A percentile compares a stretch with the other conserved stretches of the same genome.
Evolutionary conservation across 495 filamentous ascomycete genomes (phyloP).

Genomic region (Podospora tetraspora): DNA sequence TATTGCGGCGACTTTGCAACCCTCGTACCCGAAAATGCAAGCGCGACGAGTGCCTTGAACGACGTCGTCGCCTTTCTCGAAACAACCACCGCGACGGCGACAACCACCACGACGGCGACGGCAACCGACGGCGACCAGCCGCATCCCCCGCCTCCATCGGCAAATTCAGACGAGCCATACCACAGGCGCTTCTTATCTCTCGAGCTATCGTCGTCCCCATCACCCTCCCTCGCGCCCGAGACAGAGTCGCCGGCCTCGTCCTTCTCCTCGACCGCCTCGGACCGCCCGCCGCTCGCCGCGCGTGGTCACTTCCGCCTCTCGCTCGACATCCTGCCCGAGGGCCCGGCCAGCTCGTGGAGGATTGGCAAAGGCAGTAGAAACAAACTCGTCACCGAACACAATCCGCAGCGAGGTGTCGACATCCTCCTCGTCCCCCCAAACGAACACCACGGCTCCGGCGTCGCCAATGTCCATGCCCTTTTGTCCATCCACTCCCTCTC

Average conservation of each 20-base stretch:
- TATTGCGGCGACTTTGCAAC: slow-evolving; percentile 8
- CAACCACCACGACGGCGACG: not conserved
- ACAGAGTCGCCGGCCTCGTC: not conserved
- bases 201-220: not conserved
- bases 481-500: slow-evolving; percentile 10
- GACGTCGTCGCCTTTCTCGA: slow-evolving; percentile 9
- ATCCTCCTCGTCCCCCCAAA: slow-evolving; percentile 8
- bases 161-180: slow-evolving; percentile 1
- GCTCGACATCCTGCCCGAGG: slow-evolving; percentile 7
- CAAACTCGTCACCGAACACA: not conserved
- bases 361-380: slow-evolving; percentile 7
- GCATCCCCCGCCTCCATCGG: not conserved
- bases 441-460: slow-evolving; percentile 6
- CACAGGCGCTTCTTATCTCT: slow-evolving; percentile 1
- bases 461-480: slow-evolving; percentile 12
- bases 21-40: not conserved
- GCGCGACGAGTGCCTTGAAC: not conserved
- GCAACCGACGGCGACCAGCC: not conserved
- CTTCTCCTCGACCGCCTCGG: not conserved
- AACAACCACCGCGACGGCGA: too few species aligned
- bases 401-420: slow-evolving; percentile 1
- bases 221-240: not conserved
- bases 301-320: slow-evolving; percentile 7
- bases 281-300: not conserved
- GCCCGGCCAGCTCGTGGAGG: slow-evolving; percentile 5